A percentile compares a stretch with the other conserved stretches of the same genome.
Evolutionary conservation across 352 stramenopile genomes (phyloP).

Genomic region (Halophytophthora polymorphica): DNA sequence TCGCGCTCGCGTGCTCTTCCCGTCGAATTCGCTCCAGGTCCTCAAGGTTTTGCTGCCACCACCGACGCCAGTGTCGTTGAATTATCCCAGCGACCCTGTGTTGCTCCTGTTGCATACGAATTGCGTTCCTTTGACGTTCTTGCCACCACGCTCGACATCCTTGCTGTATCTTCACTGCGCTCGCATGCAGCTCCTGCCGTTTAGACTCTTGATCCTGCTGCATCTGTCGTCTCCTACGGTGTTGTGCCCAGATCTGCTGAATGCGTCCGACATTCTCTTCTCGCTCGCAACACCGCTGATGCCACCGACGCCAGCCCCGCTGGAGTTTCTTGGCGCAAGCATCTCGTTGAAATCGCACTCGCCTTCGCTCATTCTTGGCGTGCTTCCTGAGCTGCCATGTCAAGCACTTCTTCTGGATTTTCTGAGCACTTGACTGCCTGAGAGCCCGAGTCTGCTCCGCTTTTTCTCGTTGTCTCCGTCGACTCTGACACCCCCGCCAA

Average conservation of each 20-base stretch:
- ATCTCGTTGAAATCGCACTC: conserved; percentile 8
- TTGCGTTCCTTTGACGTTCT: conserved; percentile 2
- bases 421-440: conserved; percentile 13
- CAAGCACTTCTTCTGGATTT: conserved; percentile 15
- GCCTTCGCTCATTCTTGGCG: conserved; percentile 4
- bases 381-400: conserved; percentile 10
- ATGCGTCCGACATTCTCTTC: conserved; percentile 11
- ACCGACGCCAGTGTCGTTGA: not conserved
- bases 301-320: conserved; percentile 11
- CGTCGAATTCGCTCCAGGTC: not conserved
- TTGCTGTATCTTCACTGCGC: conserved; percentile 1
- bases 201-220: conserved; percentile 5
- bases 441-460: conserved; percentile 10
- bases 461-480: conserved; percentile 4
- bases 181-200: not conserved
- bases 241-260: conserved; percentile 7
- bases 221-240: not conserved
- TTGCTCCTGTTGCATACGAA: conserved; percentile 2
- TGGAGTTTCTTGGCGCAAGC: conserved; percentile 14
- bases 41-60: not conserved
- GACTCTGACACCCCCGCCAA: too few relatives aligned
- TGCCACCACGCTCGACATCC: not conserved
- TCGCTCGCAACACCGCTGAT: conserved; percentile 3
- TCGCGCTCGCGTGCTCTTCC: not conserved
- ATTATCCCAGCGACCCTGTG: not conserved